Percentiles rank a stretch among this genome's conserved stretches.
Evolutionary conservation across 495 filamentous ascomycete species (phyloP).

Genomic region (Bacidia gigantensis): DNA sequence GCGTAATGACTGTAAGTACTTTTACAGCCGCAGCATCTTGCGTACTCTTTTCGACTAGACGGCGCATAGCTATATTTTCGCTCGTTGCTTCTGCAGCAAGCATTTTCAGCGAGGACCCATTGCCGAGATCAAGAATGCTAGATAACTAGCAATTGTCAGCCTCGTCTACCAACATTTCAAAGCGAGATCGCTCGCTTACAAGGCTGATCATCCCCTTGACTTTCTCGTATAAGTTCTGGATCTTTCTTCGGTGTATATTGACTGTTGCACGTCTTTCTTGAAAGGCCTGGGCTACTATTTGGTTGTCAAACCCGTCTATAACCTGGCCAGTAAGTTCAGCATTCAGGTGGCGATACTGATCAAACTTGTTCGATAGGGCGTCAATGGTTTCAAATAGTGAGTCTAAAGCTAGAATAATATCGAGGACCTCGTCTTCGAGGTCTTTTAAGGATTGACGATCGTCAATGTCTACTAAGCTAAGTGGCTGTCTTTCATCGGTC

Average conservation of each 20-base stretch:
- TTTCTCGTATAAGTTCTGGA: conserved; percentile 9
- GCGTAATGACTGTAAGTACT: conserved; percentile 23
- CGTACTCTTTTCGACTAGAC: conserved; percentile 21
- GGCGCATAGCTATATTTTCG: conserved; percentile 16
- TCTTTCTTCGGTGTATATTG: conserved; percentile 4
- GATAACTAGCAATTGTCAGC: conserved; percentile 8
- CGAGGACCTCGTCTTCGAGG: conserved; percentile 18
- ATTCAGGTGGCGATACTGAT: conserved; percentile 1
- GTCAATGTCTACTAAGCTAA: conserved; percentile 1
- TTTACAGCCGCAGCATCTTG: conserved; percentile 27
- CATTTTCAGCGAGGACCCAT: conserved; percentile 15
- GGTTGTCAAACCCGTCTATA: not conserved
- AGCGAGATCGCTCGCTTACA: not conserved
- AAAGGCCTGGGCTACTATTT: conserved; percentile 6
- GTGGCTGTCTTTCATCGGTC: not conserved
- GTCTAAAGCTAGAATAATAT: conserved; percentile 11
- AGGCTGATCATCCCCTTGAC: conserved; percentile 10
- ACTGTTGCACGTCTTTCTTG: conserved; percentile 9
- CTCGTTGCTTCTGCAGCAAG: conserved; percentile 10
- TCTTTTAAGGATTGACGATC: conserved; percentile 16
- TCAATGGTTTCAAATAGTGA: conserved; percentile 12
- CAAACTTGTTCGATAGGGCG: conserved; percentile 6
- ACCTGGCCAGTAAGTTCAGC: not conserved
- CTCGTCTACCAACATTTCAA: not conserved
- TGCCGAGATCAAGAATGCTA: conserved; percentile 17